Evolutionary conservation across 2,329 filamentous ascomycete genomes (phyloP), one percentile per base, ranked within the genome.

Genomic region (Aureobasidium mangrovei): DNA sequence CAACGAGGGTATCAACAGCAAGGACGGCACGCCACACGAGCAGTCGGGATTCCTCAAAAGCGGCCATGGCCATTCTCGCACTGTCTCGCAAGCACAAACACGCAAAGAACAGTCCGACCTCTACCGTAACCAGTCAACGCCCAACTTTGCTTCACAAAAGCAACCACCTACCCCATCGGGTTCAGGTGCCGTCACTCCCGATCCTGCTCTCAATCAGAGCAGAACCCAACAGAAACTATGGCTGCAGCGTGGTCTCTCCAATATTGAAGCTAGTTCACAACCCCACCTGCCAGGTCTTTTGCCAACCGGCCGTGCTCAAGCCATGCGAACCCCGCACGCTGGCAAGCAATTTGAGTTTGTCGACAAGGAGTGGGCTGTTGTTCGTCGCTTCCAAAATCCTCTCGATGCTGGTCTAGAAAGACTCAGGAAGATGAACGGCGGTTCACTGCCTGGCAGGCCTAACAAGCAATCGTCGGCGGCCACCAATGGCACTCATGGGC

Each of bases 211-310:
- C 33, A 59, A 69, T 60, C 59, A 73, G 62, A 86, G 83, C 53
- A 77, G 85, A 10, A 87, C 84, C 1, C 84, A 88, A 68, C 84
- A 88, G 66, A 89, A 89, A 63, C 73, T 89, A 10, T 84, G 87
- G 69, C 75, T 89, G 1, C 84, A 88, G 64, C 79, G 85, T 36
- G 85, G 84, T 31, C 86, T 83, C 64, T 87, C 84, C 3, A 81
- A 79, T 59, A 83, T 88, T 45, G 85, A 88, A 60, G 53, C 53
- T 9, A 57, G 28, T 31, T 81, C 82, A 0, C 72, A 78, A 31
- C 79, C 83, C 56, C 65, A 71, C 60, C 60, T 70, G 57, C 73
- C 64, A 48, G 68, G 67, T 9, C 66, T 70, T 10, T 60, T 71
- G 4, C 67, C 67, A 32, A 63, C 67, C 9, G 66, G 65, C 39